These are phyloP conservation scores for Leucoagaricus sp. DNA, from an alignment of 1,284 basidiomycete species.

Conservation along the genomic window DNA sequence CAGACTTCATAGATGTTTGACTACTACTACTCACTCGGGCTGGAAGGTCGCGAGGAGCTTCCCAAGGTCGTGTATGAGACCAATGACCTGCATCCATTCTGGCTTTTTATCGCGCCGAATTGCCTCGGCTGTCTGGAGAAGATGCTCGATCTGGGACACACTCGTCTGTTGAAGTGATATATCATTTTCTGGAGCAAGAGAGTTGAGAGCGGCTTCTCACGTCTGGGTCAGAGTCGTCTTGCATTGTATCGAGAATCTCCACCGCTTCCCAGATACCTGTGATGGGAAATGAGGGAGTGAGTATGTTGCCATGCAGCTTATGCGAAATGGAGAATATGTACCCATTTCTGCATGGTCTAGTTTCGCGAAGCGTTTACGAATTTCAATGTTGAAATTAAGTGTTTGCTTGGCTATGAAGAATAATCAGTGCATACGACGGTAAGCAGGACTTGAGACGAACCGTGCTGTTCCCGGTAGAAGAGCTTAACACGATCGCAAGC, in stretches of 20 bases:
- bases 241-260: slow-evolving; percentile 81
- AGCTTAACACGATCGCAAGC: slow-evolving; percentile 82
- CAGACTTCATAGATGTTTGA: background rate
- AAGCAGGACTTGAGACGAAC: slow-evolving; percentile 33
- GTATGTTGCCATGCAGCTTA: no score
- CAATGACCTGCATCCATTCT: slow-evolving; percentile 83
- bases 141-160: slow-evolving; percentile 84
- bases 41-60: slow-evolving; percentile 80
- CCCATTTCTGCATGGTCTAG: slow-evolving; percentile 63
- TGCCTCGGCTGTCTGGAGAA: slow-evolving; percentile 87
- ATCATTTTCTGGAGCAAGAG: slow-evolving; percentile 33
- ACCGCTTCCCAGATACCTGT: slow-evolving; percentile 78
- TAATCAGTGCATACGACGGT: background rate
- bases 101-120: slow-evolving; percentile 85
- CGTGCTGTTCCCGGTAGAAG: slow-evolving; percentile 85
- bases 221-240: slow-evolving; percentile 84
- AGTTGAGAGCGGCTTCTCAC: slow-evolving; percentile 63
- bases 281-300: background rate
- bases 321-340: slow-evolving; percentile 3
- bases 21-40: slow-evolving; percentile 64
- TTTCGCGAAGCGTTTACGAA: slow-evolving; percentile 64
- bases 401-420: slow-evolving; percentile 72
- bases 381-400: slow-evolving; percentile 74
- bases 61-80: slow-evolving; percentile 84
- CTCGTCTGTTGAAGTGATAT: slow-evolving; percentile 47